Evolutionary conservation across 2,329 filamentous ascomycete species (phyloP).

Genomic region (Diaporthe capsici): DNA sequence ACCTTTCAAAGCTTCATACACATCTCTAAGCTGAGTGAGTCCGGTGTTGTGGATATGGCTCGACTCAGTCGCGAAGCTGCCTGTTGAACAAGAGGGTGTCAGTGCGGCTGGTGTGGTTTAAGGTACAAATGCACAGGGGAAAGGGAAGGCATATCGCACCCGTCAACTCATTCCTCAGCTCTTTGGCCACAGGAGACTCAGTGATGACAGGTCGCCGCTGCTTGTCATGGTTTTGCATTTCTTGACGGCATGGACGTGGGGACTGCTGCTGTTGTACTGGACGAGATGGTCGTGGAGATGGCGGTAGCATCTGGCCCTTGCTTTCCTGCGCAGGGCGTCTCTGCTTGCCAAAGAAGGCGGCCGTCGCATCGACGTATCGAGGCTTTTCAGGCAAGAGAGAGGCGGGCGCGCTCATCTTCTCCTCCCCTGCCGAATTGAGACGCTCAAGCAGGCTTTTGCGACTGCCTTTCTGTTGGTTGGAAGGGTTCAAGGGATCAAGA

Average conservation of each 20-base stretch:
- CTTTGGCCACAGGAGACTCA: conserved; percentile 20
- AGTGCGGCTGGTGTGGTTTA: not conserved
- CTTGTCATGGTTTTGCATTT: not conserved
- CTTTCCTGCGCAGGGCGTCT: not conserved
- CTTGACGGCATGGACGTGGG: not conserved
- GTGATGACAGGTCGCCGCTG: not conserved
- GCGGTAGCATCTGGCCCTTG: not conserved
- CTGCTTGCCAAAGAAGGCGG: conserved; percentile 38
- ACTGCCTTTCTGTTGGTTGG: not conserved
- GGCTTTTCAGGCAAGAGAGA: not conserved
- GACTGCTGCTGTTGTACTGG: conserved; percentile 9
- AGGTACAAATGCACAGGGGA: not conserved
- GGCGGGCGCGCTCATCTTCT: no score
- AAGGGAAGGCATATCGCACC: not conserved
- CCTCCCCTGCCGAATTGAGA: conserved; percentile 4
- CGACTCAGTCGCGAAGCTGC: conserved; percentile 17
- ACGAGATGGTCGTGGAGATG: not conserved
- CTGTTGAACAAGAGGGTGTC: conserved; percentile 8
- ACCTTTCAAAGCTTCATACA: conserved; percentile 15
- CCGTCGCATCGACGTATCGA: conserved; percentile 22
- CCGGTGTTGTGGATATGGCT: conserved; percentile 32
- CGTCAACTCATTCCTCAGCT: conserved; percentile 19
- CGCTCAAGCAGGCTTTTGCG: conserved; percentile 22
- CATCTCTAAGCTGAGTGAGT: not conserved
- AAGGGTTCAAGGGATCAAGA: not conserved